A percentile compares a stretch with the other conserved stretches of the same genome.
Conservation (phyloP, 768 basidiomycete genomes). For the Lentinus brumalis region DNA sequence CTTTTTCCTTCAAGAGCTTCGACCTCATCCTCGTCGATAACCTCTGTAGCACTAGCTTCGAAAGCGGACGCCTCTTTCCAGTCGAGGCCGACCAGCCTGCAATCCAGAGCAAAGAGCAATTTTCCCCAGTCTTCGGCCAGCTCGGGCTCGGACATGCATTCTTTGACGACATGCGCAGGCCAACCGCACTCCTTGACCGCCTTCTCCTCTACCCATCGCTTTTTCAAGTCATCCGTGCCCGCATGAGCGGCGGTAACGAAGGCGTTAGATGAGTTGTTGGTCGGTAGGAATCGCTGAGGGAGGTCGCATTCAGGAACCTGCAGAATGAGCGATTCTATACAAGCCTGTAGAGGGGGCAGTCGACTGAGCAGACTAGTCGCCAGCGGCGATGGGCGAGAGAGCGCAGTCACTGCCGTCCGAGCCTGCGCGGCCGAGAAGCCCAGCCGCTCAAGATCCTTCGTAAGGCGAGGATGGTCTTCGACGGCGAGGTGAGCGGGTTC, state of each 20-base stretch:
- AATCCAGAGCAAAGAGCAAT: constrained; percentile 58
- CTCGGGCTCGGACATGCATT: constrained; percentile 41
- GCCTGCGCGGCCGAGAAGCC: constrained; percentile 66
- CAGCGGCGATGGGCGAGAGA: constrained; percentile 59
- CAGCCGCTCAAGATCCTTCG: constrained; percentile 57
- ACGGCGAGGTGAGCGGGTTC: constrained; percentile 39
- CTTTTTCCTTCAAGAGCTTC: constrained; percentile 50
- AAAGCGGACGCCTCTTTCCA: constrained; percentile 15
- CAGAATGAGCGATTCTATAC: constrained; percentile 82
- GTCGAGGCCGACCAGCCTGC: constrained; percentile 52
- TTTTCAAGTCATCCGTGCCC: constrained; percentile 63
- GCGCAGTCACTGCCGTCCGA: constrained; percentile 53
- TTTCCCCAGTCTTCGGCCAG: constrained; percentile 52
- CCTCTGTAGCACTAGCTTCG: constrained; percentile 35
- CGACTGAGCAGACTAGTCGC: constrained; percentile 60
- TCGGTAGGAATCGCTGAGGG: constrained; percentile 68
- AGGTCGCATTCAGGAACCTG: constrained; percentile 87
- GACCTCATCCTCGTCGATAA: constrained; percentile 35
- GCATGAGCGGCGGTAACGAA: constrained; percentile 69
- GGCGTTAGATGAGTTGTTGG: constrained; percentile 64
- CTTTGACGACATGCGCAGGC: constrained; percentile 69
- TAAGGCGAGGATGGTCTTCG: constrained; percentile 46
- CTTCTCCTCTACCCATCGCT: constrained; percentile 79
- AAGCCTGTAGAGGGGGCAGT: constrained; percentile 69
- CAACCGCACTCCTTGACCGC: constrained; percentile 84